These are phyloP conservation scores for Nitzschia sp. DNA, from an alignment of 108 stramenopile species.

Conservation along the genomic window DNA sequence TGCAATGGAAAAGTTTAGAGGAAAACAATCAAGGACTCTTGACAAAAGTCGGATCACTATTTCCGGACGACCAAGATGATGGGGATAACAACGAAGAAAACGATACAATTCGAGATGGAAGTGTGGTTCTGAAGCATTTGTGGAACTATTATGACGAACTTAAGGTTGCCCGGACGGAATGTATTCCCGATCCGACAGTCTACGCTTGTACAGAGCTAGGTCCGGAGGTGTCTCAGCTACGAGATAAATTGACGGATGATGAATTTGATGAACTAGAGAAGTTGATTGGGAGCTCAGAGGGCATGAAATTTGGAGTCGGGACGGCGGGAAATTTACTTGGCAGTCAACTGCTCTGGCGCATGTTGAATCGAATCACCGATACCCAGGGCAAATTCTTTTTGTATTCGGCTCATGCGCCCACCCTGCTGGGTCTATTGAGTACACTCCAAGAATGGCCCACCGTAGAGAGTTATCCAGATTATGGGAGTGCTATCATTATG, in stretches of 20 bases:
- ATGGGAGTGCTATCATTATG: conserved; percentile 42
- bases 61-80: conserved; percentile 19
- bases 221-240: not conserved
- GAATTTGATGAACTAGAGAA: conserved; percentile 28
- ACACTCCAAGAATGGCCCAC: conserved; percentile 21
- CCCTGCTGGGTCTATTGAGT: conserved; percentile 33
- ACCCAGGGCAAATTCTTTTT: conserved; percentile 27
- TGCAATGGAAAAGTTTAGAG: conserved; percentile 32
- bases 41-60: conserved; percentile 27
- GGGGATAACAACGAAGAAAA: not conserved
- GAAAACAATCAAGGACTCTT: conserved; percentile 24
- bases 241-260: conserved; percentile 6
- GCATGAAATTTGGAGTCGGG: conserved; percentile 24
- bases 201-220: conserved; percentile 13
- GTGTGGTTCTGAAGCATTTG: conserved; percentile 26
- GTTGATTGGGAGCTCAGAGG: conserved; percentile 29
- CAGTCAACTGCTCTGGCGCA: conserved; percentile 36
- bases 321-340: conserved; percentile 36
- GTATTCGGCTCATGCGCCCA: conserved; percentile 50
- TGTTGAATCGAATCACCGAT: conserved; percentile 27
- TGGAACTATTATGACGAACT: conserved; percentile 51
- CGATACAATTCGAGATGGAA: conserved; percentile 11
- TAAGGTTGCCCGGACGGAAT: conserved; percentile 44
- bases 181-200: conserved; percentile 1
- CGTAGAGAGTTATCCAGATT: conserved; percentile 34